Evolutionary conservation across 2,329 filamentous ascomycete species (phyloP), one percentile per base, ranked within the genome.

Genomic region (Cytospora mali): DNA sequence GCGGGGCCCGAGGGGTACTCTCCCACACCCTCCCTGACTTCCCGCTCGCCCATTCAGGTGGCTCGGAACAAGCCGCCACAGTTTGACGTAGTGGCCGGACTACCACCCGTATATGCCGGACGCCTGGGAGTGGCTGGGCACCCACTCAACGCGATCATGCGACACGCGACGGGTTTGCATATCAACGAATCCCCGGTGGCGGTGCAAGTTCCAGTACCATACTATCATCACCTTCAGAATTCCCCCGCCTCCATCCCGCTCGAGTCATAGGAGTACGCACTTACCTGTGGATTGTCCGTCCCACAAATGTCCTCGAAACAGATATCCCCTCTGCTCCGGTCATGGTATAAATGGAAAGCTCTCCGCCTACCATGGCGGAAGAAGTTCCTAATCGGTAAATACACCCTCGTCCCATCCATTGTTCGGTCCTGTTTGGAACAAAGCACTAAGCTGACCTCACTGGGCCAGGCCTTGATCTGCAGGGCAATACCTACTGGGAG

Each of bases 401-500:
- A 27, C 46, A 31, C 56, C 49, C 48, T 54, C 18, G 11, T 28
- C 58, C 48, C 21, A 54, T 10, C n/a, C 39, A 21, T 46, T 11
- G 6, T n/a, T 6, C n/a, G 6, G 2, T 13, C n/a, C n/a, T 7
- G n/a, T 18, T 23, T 18, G 18, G n/a, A 13, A 23, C n/a, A 23
- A n/a, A 23, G 11, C 21, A 46, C 18, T 13, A 46, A 23, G 25
- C 3, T 23, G 42, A 46, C 10, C n/a, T 18, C 42, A 13, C 42
- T 46, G 9, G 7, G 2, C n/a, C 66, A 89, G 87, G 87, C 67
- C 79, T 83, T 69, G 87, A 90, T 71, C 84, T 89, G 62, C 71
- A 84, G 27, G 86, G 86, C 61, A 89, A 89, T 75, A 88, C 87
- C 4, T 90, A 84, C 77, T 90, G 87, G 86, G 85, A 88, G 69